Conservation (phyloP, 495 filamentous ascomycete genomes). For the Evernia prunastri region DNA sequence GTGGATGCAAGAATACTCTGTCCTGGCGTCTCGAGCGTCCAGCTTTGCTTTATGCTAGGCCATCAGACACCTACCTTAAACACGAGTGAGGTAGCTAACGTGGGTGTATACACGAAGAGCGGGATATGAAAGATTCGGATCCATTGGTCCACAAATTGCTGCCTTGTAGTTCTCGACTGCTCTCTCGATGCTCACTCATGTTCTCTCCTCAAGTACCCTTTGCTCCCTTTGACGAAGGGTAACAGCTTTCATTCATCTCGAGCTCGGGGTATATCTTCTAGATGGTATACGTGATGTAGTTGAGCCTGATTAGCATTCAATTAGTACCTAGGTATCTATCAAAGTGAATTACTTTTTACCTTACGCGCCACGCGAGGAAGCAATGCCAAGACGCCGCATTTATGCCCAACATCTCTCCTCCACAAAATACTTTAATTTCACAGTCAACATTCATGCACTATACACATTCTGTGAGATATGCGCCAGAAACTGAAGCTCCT, state of each 20-base stretch:
- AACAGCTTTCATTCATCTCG: background rate
- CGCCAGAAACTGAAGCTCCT: constrained; percentile 5
- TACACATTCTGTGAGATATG: constrained; percentile 9
- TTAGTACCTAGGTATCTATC: no score
- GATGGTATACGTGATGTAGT: no score
- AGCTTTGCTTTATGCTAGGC: background rate
- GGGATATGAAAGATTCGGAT: background rate
- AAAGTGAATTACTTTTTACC: no score
- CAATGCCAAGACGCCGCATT: background rate
- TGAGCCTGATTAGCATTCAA: no score
- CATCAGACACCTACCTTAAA: background rate
- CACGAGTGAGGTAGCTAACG: background rate
- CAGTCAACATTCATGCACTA: background rate
- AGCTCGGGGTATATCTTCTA: background rate
- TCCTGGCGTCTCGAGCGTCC: background rate
- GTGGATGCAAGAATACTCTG: background rate
- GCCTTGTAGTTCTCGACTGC: background rate
- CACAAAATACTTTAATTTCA: background rate
- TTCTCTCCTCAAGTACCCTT: background rate
- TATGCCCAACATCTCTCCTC: background rate
- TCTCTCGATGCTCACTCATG: background rate
- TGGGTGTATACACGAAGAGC: background rate
- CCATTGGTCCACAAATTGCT: background rate
- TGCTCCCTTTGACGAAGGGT: background rate
- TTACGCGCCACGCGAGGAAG: background rate